Percentiles rank a stretch among this genome's conserved stretches.
Conservation (phyloP, 768 basidiomycete species). For the Trichaptum fuscoviolaceum region DNA sequence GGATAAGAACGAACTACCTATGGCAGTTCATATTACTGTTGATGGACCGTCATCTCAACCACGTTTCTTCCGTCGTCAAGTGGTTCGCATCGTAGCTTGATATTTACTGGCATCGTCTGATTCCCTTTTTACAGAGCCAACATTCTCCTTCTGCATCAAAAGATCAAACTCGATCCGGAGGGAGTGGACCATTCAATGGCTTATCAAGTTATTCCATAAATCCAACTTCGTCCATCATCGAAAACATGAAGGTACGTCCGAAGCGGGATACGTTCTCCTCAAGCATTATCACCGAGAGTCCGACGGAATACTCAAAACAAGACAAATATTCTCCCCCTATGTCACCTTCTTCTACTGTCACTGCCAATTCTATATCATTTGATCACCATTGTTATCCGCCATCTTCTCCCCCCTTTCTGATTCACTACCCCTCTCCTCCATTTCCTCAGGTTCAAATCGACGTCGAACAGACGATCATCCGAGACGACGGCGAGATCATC, state of each 20-base stretch:
- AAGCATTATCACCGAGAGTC: conserved; percentile 1
- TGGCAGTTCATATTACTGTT: not conserved
- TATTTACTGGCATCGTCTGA: not conserved
- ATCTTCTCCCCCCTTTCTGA: not conserved
- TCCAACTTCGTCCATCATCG: not conserved
- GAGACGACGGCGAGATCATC: not conserved
- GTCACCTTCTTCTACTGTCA: not conserved
- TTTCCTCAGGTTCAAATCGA: not conserved
- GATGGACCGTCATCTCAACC: not conserved
- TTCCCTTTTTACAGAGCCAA: not conserved
- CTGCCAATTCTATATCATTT: not conserved
- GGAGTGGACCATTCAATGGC: not conserved
- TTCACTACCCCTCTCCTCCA: not conserved
- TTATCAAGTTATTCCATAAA: not conserved
- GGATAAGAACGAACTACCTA: not conserved
- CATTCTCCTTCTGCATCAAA: not conserved
- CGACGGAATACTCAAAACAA: not conserved
- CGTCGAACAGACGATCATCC: not conserved
- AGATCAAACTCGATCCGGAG: not conserved
- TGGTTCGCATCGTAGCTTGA: not conserved
- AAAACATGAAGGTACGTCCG: conserved; percentile 1
- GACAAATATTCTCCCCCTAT: not conserved
- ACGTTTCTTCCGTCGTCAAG: not conserved
- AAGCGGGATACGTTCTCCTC: not conserved
- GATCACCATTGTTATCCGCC: not conserved